A percentile compares a stretch with the other conserved stretches of the same genome.
Evolutionary conservation across 2,329 filamentous ascomycete genomes (phyloP).

Genomic region (Colletotrichum tamarilloi): DNA sequence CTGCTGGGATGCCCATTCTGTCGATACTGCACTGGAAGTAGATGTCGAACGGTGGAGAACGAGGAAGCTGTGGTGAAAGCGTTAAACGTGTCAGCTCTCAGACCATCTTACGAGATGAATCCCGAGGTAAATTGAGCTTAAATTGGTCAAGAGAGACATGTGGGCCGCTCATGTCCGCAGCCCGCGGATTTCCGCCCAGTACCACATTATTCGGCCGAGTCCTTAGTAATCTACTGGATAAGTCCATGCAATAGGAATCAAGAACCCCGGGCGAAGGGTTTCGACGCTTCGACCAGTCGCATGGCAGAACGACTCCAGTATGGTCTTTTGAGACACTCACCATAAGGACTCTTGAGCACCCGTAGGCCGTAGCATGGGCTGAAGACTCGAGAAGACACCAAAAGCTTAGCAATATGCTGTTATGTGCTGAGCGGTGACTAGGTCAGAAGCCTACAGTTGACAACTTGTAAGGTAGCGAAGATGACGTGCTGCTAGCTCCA

Average conservation of each 20-base stretch:
- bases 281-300: too few species aligned
- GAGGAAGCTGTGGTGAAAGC: neutral
- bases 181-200: slow-evolving; percentile 11
- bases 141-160: neutral
- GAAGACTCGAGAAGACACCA: too few species aligned
- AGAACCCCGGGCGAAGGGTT: too few species aligned
- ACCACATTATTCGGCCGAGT: neutral
- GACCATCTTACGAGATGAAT: neutral
- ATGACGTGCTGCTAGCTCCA: too few species aligned
- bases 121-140: slow-evolving; percentile 11
- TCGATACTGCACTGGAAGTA: neutral
- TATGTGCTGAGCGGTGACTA: too few species aligned
- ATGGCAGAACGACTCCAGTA: too few species aligned
- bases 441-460: too few species aligned
- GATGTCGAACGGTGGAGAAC: neutral
- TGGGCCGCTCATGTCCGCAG: neutral
- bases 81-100: neutral
- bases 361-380: neutral
- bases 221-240: neutral
- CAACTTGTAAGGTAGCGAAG: too few species aligned
- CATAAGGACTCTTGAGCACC: neutral
- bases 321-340: neutral
- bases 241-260: neutral
- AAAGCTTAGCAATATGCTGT: too few species aligned
- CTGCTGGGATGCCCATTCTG: slow-evolving; percentile 32